Percentiles rank a stretch among this genome's conserved stretches.
phyloP scores from a whole-genome alignment of 176 grass and related monocot species.

The Avena eriantha region DNA sequence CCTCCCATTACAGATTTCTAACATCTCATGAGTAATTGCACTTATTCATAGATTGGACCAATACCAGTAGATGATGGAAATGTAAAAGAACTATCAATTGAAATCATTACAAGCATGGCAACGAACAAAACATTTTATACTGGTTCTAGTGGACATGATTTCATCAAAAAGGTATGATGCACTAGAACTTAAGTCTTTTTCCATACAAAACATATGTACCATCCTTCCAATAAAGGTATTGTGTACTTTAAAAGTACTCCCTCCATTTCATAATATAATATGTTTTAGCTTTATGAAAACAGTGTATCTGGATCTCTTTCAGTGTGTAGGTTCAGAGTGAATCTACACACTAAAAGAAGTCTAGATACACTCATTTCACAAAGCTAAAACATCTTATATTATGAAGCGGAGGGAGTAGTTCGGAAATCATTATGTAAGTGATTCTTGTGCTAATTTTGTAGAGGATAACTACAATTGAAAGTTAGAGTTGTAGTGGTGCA shows the following conservation, averaged over 20 bases:
- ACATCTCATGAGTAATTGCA: conserved; percentile 39
- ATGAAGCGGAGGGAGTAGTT: background rate
- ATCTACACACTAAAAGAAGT: too few species aligned
- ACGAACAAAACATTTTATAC: conserved; percentile 96
- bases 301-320: too few species aligned
- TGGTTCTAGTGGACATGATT: conserved; percentile 93
- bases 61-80: conserved; percentile 80
- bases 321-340: too few species aligned
- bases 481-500: background rate
- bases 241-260: too few species aligned
- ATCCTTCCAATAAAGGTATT: background rate
- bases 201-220: background rate
- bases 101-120: conserved; percentile 73
- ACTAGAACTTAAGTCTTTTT: background rate
- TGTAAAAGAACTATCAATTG: conserved; percentile 87
- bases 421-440: conserved; percentile 14
- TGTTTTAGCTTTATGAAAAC: too few species aligned
- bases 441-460: conserved; percentile 7
- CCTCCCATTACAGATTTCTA: conserved; percentile 18
- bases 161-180: conserved; percentile 85
- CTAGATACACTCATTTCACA: too few species aligned
- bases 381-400: too few species aligned
- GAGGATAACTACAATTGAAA: conserved; percentile 1
- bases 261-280: too few species aligned
- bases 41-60: conserved; percentile 72